Conservation (phyloP, 2,329 filamentous ascomycete species). For the Sphaceloma murrayae region DNA sequence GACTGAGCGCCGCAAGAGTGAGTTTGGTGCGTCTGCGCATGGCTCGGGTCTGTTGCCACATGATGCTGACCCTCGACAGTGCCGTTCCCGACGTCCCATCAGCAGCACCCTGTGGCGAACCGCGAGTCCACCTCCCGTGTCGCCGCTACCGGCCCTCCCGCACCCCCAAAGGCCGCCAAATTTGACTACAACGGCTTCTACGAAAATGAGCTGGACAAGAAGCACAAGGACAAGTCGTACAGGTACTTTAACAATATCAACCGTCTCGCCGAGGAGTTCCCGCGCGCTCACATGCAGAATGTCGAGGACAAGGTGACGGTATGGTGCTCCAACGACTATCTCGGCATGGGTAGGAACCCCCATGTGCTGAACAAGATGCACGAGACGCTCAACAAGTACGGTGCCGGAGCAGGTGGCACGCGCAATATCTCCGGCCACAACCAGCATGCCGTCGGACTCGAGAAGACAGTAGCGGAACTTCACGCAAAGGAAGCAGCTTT, state of each 20-base stretch:
- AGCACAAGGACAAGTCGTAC: conserved; percentile 99
- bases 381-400: conserved; percentile 86
- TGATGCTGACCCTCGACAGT: conserved; percentile 9
- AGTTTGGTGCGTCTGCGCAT: conserved; percentile 33
- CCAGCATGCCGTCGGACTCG: conserved; percentile 78
- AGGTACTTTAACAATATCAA: conserved; percentile 99
- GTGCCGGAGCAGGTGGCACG: conserved; percentile 88
- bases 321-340: conserved; percentile 98
- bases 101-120: conserved; percentile 10
- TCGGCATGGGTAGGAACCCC: conserved; percentile 91
- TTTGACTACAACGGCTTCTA: conserved; percentile 95
- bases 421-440: conserved; percentile 98
- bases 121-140: background rate
- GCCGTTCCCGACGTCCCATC: conserved; percentile 13
- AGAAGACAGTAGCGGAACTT: conserved; percentile 71
- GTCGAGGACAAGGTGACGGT: conserved; percentile 84
- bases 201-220: conserved; percentile 81
- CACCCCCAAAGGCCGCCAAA: conserved; percentile 44
- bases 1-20: conserved; percentile 38
- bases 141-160: conserved; percentile 29
- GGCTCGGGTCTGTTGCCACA: conserved; percentile 11
- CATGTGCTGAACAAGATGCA: conserved; percentile 88
- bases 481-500: conserved; percentile 87
- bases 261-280: conserved; percentile 89
- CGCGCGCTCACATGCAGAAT: conserved; percentile 79